Evolutionary conservation across 352 stramenopile genomes (phyloP).

Genomic region (Globisporangium takayamanum): DNA sequence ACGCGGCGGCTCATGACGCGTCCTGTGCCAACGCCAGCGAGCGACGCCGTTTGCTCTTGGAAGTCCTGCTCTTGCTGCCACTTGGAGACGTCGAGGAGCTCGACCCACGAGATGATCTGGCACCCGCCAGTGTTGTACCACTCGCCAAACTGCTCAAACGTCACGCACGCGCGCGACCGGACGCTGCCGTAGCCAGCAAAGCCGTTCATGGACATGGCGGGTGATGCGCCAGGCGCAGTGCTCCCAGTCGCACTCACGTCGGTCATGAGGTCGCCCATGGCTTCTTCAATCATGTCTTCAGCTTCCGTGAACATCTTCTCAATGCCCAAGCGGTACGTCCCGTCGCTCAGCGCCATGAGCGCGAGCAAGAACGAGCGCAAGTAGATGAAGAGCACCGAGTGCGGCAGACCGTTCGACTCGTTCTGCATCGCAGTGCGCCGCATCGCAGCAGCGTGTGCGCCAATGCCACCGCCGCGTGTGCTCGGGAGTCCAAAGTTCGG

Average conservation of each 20-base stretch:
- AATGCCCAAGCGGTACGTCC: slow-evolving; percentile 70
- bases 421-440: slow-evolving; percentile 30
- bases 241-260: slow-evolving; percentile 57
- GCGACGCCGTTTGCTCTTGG: slow-evolving; percentile 34
- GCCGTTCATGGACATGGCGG: slow-evolving; percentile 22
- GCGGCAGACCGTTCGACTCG: slow-evolving; percentile 58
- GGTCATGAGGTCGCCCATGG: slow-evolving; percentile 80
- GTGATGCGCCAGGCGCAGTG: not conserved
- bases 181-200: slow-evolving; percentile 61
- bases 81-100: slow-evolving; percentile 76
- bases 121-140: slow-evolving; percentile 86
- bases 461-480: slow-evolving; percentile 23
- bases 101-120: slow-evolving; percentile 81
- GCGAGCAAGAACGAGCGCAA: slow-evolving; percentile 77
- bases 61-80: slow-evolving; percentile 79
- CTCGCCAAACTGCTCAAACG: slow-evolving; percentile 88
- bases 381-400: slow-evolving; percentile 84
- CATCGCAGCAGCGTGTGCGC: slow-evolving; percentile 25
- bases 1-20: slow-evolving; percentile 20
- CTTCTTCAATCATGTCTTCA: slow-evolving; percentile 83
- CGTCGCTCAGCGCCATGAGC: slow-evolving; percentile 83
- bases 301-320: slow-evolving; percentile 85
- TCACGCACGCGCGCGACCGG: slow-evolving; percentile 61
- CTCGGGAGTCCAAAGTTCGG: slow-evolving; percentile 51
- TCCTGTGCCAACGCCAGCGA: slow-evolving; percentile 18